Conservation (phyloP, 208 protist species). For the Trypanosoma boissoni region DNA sequence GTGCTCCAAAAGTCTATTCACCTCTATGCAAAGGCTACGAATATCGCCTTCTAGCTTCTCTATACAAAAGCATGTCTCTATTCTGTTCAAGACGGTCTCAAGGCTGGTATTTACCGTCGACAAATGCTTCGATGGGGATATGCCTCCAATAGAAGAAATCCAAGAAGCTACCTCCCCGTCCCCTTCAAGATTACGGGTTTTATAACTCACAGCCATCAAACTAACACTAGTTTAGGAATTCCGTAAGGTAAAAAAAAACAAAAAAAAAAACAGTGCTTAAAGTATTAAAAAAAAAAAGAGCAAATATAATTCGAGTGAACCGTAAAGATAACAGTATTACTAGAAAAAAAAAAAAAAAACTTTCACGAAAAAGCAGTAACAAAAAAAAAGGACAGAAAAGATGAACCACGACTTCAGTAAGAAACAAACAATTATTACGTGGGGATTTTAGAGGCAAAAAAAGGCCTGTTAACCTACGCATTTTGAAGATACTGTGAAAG, state of each 20-base stretch:
- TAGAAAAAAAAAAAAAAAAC: background rate
- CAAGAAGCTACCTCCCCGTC: conserved; percentile 9
- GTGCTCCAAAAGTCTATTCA: conserved; percentile 27
- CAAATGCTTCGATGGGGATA: conserved; percentile 19
- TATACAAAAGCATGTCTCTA: conserved; percentile 14
- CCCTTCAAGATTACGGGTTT: too few species aligned
- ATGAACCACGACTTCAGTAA: too few species aligned
- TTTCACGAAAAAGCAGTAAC: too few species aligned
- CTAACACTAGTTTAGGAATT: too few species aligned
- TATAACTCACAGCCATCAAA: too few species aligned
- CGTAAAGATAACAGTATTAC: conserved; percentile 7
- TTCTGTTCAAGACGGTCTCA: conserved; percentile 7
- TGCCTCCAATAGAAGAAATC: conserved; percentile 22
- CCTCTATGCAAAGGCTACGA: conserved; percentile 23
- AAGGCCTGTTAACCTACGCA: too few species aligned
- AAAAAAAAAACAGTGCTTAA: background rate
- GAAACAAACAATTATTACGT: too few species aligned
- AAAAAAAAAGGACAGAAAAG: too few species aligned
- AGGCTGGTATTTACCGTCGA: conserved; percentile 25
- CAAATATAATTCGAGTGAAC: conserved; percentile 4
- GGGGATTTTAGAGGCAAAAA: too few species aligned
- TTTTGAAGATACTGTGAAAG: conserved; percentile 92
- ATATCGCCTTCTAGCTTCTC: conserved; percentile 16
- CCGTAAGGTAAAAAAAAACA: conserved; percentile 1
- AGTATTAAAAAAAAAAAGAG: conserved; percentile 24